Percentiles rank a stretch among this genome's conserved stretches.
These are phyloP conservation scores for Scedosporium dehoogii DNA, from an alignment of 2,329 filamentous ascomycete genomes.

Conservation along the genomic window DNA sequence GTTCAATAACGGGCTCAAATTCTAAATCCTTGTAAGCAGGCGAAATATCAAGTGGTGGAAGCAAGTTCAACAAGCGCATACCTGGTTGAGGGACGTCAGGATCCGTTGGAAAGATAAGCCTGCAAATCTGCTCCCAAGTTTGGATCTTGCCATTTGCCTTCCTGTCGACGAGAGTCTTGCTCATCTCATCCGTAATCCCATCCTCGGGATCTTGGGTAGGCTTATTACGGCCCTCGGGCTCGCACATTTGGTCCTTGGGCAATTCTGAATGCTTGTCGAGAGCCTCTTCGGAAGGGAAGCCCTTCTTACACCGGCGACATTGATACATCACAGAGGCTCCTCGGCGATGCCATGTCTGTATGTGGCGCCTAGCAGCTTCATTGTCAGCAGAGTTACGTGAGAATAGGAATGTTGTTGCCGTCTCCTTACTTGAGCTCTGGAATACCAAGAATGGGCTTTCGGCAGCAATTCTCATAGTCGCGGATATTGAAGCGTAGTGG, in stretches of 20 bases:
- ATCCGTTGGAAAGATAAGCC: neutral
- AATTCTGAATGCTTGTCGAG: conserved; percentile 28
- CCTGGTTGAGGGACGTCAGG: neutral
- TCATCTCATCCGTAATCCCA: conserved; percentile 2
- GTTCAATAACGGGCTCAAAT: neutral
- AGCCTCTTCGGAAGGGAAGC: conserved; percentile 27
- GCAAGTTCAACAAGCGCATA: neutral
- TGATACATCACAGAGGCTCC: conserved; percentile 29
- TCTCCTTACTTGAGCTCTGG: conserved; percentile 25
- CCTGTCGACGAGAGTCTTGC: neutral
- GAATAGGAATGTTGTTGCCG: neutral
- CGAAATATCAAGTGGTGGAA: too few species aligned
- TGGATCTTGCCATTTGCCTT: conserved; percentile 1
- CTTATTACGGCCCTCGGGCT: conserved; percentile 9
- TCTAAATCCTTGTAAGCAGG: neutral
- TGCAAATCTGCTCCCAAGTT: conserved; percentile 1
- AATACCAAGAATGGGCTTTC: conserved; percentile 31
- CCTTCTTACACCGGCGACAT: conserved; percentile 29
- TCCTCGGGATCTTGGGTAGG: neutral
- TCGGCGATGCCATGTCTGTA: conserved; percentile 32
- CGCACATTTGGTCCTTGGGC: conserved; percentile 30
- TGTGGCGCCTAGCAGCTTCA: conserved; percentile 23
- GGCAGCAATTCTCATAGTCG: conserved; percentile 33
- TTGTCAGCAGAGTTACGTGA: conserved; percentile 3
- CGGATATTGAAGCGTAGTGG: conserved; percentile 34